Evolutionary conservation across 495 filamentous ascomycete species (phyloP), one percentile per base, ranked within the genome.

Genomic region (Penicillium ochrochloron): DNA sequence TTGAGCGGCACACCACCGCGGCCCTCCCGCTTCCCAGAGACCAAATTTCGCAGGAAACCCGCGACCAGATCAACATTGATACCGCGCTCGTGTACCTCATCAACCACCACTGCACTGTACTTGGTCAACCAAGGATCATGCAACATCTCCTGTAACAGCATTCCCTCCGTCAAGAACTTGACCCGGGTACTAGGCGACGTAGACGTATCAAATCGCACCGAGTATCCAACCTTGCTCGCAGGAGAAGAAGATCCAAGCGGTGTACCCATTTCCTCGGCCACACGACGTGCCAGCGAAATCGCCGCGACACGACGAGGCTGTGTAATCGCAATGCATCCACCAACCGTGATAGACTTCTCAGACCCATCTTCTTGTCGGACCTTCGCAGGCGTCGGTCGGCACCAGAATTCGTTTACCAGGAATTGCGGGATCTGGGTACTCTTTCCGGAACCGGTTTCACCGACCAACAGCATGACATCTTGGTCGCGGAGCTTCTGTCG

Each of bases 371-470:
- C 60, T 35, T 73, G 60, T 7, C 74, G 68, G 21, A 89, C 70
- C 50, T 75, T 84, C 25, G 85, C 80, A 35, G 73, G 84, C 51
- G 78, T 80, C 62, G 81, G 82, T 54, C 82, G 85, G 72, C 91
- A 94, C 92, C 94, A 98, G 23, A 83, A 75, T 66, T 97, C 91
- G 33, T 89, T 79, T 41, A 88, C 83, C 17, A 99, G 78, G 51
- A 96, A 97, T 66, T 98, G 96, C 0, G 94, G 94, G 12, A 97
- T 90, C 74, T 99, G 96, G 0, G 96, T 99, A 81, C 89, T 93
- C 78, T 99, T 99, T 70, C 96, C 96, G 39, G 90, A 94, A 73
- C 96, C 96, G 1, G 96, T 99, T 70, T 97, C 94, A 76, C 96
- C 96, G 25, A 94, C 88, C 33, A 99, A 79, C 0, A 99, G 80